phyloP scores from a whole-genome alignment of 495 filamentous ascomycete species.

The Emericellopsis terricola region DNA sequence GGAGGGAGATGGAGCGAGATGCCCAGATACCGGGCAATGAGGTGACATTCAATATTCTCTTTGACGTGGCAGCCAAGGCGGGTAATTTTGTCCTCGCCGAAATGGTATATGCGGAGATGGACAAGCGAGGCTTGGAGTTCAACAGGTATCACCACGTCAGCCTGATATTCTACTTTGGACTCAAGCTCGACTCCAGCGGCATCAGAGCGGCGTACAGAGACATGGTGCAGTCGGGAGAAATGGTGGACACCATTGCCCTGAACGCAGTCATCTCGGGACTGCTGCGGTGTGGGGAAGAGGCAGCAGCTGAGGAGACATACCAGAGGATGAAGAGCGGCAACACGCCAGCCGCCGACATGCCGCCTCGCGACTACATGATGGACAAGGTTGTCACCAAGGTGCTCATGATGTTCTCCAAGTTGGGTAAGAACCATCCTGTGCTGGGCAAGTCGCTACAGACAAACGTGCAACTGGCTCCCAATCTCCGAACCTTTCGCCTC shows the following conservation, averaged over 20 bases:
- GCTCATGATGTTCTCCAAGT: slow-evolving; percentile 31
- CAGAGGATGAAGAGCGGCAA: slow-evolving; percentile 57
- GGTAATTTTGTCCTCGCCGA: slow-evolving; percentile 69
- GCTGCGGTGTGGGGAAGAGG: slow-evolving; percentile 48
- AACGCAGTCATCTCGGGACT: slow-evolving; percentile 73
- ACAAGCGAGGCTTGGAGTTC: slow-evolving; percentile 38
- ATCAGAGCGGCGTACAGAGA: slow-evolving; percentile 55
- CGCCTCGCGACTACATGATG: slow-evolving; percentile 20
- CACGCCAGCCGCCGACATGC: slow-evolving; percentile 11
- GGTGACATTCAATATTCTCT: slow-evolving; percentile 81
- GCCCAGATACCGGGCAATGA: slow-evolving; percentile 42
- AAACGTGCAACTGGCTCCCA: slow-evolving; percentile 36
- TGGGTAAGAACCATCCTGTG: slow-evolving; percentile 19
- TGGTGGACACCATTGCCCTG: slow-evolving; percentile 73
- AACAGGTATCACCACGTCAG: slow-evolving; percentile 62
- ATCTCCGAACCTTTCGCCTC: slow-evolving; percentile 45
- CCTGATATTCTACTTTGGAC: slow-evolving; percentile 67
- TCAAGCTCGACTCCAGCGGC: slow-evolving; percentile 45
- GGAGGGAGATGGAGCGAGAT: slow-evolving; percentile 74
- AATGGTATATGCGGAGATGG: slow-evolving; percentile 69
- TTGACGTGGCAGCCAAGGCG: slow-evolving; percentile 72
- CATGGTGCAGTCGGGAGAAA: slow-evolving; percentile 62
- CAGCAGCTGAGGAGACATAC: slow-evolving; percentile 61
- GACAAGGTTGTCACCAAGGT: slow-evolving; percentile 36
- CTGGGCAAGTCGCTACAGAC: slow-evolving; percentile 30